These are phyloP conservation scores for Rhodomyrtus psidioides DNA, from an alignment of 441 rosid genomes.

Conservation along the genomic window DNA sequence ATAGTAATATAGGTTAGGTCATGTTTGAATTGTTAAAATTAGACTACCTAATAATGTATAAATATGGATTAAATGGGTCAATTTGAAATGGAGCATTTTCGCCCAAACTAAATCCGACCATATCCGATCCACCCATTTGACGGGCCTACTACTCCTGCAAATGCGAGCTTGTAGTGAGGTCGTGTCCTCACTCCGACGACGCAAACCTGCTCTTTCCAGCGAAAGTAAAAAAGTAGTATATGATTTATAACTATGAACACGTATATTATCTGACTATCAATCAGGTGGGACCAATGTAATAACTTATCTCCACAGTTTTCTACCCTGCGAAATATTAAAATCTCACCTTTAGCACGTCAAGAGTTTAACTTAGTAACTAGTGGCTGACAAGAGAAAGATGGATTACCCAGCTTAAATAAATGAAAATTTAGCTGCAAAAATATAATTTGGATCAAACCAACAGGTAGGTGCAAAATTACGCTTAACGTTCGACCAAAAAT, in stretches of 20 bases:
- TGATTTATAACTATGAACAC: not conserved
- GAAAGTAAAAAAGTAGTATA: too few species aligned
- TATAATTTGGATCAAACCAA: not conserved
- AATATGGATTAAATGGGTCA: too few species aligned
- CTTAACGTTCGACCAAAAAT: too few species aligned
- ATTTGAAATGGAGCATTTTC: too few species aligned
- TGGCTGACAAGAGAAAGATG: too few species aligned
- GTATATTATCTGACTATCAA: not conserved
- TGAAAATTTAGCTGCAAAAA: not conserved
- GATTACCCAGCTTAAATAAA: too few species aligned
- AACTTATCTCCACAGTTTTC: not conserved
- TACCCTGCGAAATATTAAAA: not conserved
- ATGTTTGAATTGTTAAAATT: too few species aligned
- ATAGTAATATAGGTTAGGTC: too few species aligned
- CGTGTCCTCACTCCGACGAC: not conserved
- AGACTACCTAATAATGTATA: too few species aligned
- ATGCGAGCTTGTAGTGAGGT: not conserved
- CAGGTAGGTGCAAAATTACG: not conserved
- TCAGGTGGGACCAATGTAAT: not conserved
- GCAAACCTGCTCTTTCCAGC: not conserved
- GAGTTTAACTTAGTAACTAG: not conserved
- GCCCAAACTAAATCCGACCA: too few species aligned
- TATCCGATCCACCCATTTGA: too few species aligned
- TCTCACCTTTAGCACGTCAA: not conserved
- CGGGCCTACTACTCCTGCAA: not conserved